Conservation (phyloP, 495 filamentous ascomycete genomes). For the Penicillium mononematosum region DNA sequence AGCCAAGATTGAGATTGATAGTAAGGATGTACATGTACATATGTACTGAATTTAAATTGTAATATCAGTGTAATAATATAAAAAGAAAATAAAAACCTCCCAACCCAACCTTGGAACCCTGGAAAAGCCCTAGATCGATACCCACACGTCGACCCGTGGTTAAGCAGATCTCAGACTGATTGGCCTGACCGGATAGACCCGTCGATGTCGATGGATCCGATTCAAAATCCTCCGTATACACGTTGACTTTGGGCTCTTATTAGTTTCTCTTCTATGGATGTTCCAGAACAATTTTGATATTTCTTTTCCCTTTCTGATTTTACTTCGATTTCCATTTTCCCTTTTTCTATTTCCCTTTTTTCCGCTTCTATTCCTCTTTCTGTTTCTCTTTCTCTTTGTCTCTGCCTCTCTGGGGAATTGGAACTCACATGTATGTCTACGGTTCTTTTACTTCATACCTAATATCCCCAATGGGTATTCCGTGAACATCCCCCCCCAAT, state of each 20-base stretch:
- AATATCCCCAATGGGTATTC: slow-evolving; percentile 24
- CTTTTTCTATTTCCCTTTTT: slow-evolving; percentile 12
- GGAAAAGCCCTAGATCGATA: slow-evolving; percentile 25
- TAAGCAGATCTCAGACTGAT: slow-evolving; percentile 27
- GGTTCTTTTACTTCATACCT: slow-evolving; percentile 22
- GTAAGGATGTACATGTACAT: background rate
- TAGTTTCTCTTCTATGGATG: slow-evolving; percentile 22
- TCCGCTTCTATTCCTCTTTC: slow-evolving; percentile 2
- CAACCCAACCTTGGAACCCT: background rate
- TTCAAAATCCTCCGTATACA: slow-evolving; percentile 31
- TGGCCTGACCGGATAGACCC: slow-evolving; percentile 35
- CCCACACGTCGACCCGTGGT: slow-evolving; percentile 27
- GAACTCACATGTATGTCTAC: slow-evolving; percentile 34
- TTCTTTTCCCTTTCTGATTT: slow-evolving; percentile 6
- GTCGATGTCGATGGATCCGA: slow-evolving; percentile 34
- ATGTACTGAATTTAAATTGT: too few relatives aligned
- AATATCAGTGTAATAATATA: background rate
- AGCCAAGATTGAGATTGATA: background rate
- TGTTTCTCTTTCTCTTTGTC: slow-evolving; percentile 9
- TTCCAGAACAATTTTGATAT: slow-evolving; percentile 28
- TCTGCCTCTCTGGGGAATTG: slow-evolving; percentile 5
- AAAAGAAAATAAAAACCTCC: background rate
- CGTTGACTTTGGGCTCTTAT: slow-evolving; percentile 3
- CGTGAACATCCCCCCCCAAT: slow-evolving; percentile 6
- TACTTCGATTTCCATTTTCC: background rate